phyloP scores from a whole-genome alignment of 495 filamentous ascomycete species.

The Aspergillus kassunensis region DNA sequence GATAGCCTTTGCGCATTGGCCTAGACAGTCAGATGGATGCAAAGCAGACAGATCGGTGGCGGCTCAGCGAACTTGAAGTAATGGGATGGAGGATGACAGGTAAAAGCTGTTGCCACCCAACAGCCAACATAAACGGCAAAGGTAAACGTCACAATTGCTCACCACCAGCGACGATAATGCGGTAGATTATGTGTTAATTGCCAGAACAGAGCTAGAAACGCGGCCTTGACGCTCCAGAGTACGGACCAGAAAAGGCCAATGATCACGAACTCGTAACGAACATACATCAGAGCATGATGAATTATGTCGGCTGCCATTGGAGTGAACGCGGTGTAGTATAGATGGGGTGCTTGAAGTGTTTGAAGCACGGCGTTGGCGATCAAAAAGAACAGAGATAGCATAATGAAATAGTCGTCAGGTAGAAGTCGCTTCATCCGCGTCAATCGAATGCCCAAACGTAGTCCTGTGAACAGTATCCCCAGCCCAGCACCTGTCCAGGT shows the following conservation, averaged over 20 bases:
- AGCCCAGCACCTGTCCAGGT: constrained; percentile 28
- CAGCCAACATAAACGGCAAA: constrained; percentile 33
- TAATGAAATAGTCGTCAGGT: constrained; percentile 42
- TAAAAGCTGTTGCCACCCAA: constrained; percentile 30
- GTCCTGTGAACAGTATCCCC: constrained; percentile 35
- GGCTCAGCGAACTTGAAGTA: constrained; percentile 43
- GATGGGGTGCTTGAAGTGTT: constrained; percentile 40
- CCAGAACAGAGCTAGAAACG: constrained; percentile 46
- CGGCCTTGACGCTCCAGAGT: constrained; percentile 45
- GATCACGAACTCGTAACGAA: constrained; percentile 40
- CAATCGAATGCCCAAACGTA: constrained; percentile 37
- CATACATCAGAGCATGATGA: constrained; percentile 21
- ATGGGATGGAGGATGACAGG: constrained; percentile 35
- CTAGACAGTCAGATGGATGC: background rate
- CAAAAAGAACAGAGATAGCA: constrained; percentile 33
- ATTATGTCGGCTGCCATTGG: constrained; percentile 23
- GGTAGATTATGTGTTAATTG: constrained; percentile 36
- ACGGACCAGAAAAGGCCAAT: constrained; percentile 46
- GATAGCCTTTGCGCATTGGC: constrained; percentile 16
- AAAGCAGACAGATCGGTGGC: background rate
- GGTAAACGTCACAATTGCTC: constrained; percentile 30
- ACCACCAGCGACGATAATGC: constrained; percentile 37
- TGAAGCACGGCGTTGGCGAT: constrained; percentile 38
- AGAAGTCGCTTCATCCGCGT: constrained; percentile 23
- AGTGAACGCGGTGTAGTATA: constrained; percentile 35